Percentiles rank a stretch among this genome's conserved stretches.
phyloP scores from a whole-genome alignment of 176 grass and related monocot genomes.

The Ensete ventricosum region DNA sequence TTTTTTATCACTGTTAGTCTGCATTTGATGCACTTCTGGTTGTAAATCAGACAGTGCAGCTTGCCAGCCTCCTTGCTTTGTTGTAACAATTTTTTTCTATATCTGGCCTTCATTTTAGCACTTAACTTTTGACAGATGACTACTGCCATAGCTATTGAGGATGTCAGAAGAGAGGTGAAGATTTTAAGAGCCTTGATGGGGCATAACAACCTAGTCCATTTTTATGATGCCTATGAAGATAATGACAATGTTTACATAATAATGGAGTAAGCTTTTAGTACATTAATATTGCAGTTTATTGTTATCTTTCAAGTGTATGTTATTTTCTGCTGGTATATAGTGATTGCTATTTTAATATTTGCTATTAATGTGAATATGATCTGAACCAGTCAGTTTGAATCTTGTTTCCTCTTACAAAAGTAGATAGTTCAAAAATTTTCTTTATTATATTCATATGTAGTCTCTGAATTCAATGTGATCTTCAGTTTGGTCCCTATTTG shows the following conservation, averaged over 20 bases:
- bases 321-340: background rate
- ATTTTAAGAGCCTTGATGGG: constrained; percentile 68
- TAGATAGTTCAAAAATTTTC: no score
- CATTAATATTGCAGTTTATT: background rate
- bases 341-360: background rate
- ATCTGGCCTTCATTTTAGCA: background rate
- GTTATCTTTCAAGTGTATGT: constrained; percentile 3
- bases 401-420: no score
- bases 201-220: constrained; percentile 70
- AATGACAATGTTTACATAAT: constrained; percentile 72
- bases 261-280: constrained; percentile 63
- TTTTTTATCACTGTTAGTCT: background rate
- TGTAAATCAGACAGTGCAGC: background rate
- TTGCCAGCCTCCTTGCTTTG: background rate
- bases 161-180: constrained; percentile 80
- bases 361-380: background rate
- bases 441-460: no score
- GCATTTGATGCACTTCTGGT: background rate
- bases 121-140: constrained; percentile 51
- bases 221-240: constrained; percentile 79
- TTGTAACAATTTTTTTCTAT: background rate
- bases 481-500: no score
- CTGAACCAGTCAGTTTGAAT: no score
- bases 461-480: no score
- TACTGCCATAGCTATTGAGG: constrained; percentile 75